Evolutionary conservation across 345 rosid genomes (phyloP), one percentile per base, ranked within the genome.

Genomic region (Rhodamnia argentea): DNA sequence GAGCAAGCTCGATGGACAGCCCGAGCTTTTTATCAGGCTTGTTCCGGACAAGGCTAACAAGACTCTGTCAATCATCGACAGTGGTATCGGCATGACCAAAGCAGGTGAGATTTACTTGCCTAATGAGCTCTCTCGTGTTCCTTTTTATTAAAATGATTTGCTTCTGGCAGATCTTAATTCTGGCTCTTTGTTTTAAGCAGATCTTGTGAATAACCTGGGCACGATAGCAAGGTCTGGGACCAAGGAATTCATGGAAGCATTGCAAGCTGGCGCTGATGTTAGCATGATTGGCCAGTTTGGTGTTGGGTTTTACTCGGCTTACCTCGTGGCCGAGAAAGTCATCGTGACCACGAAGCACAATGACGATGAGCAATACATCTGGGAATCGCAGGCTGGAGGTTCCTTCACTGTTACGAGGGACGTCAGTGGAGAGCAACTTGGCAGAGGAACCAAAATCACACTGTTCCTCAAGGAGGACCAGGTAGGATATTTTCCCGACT

Each of bases 341-440:
- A 87, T 95, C 24, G 99, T 95, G 59, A 96, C 97, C 2, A 89
- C 97, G 0, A 96, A 94, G 87, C 98, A 96, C 88, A 95, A 95
- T 53, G 96, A 96, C 8, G 99, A 96, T 29, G 97, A 95, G 82
- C 98, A 96, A 74, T 96, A 96, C 81, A 85, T 94, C 3, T 96
- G 98, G 99, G 96, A 96, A 87, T 96, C 99, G n/a, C 99, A 96
- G 87, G 99, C 98, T 24, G 99, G 99, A 86, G 98, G 98, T 27
- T 95, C 99, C 55, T 96, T 96, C 89, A 96, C 98, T 18, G 94
- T 95, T 8, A 95, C 98, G 0, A 92, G 95, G 84, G 99, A 96
- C 84, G 92, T 89, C 2, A 86, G 86, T 56, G 99, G 98, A 8
- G 99, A 96, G 84, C 93, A 90, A 1, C 97, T 96, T 4, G 98